A percentile compares a stretch with the other conserved stretches of the same genome.
Conservation (phyloP, 176 grass and related monocot species). For the Juncus effusus region DNA sequence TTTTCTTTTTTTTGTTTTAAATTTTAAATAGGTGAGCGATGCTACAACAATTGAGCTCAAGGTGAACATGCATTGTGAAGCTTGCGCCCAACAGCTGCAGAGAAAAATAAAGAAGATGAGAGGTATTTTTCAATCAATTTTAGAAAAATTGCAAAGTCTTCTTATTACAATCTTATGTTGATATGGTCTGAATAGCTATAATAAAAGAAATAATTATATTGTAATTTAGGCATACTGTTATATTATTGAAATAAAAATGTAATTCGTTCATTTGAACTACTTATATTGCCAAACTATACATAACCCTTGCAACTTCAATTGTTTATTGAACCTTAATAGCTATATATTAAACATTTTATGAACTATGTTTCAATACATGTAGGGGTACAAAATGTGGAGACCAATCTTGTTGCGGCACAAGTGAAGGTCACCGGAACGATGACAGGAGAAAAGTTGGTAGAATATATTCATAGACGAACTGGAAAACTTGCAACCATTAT, state of each 20-base stretch:
- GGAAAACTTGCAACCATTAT: conserved; percentile 61
- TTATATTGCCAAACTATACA: no score
- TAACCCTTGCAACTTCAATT: no score
- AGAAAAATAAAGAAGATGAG: conserved; percentile 61
- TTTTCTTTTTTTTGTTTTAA: background rate
- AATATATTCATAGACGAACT: conserved; percentile 61
- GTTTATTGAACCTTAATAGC: no score
- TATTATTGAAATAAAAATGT: no score
- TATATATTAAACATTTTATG: background rate
- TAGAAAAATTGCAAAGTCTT: background rate
- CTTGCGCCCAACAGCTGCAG: conserved; percentile 65
- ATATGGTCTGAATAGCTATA: no score
- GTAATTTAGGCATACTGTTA: no score
- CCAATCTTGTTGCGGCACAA: conserved; percentile 40
- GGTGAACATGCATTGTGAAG: conserved; percentile 92
- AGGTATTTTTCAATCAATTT: conserved; percentile 32
- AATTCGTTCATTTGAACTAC: no score
- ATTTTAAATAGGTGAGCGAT: conserved; percentile 31
- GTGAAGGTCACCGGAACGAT: conserved; percentile 57
- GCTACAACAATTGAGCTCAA: conserved; percentile 51
- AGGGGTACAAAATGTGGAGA: conserved; percentile 56
- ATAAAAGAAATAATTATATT: no score
- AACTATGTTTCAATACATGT: background rate
- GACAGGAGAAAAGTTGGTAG: conserved; percentile 34
- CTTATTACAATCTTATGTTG: background rate